Evolutionary conservation across 352 stramenopile genomes (phyloP), one percentile per base, ranked within the genome.

Genomic region (Pythium angustatum): DNA sequence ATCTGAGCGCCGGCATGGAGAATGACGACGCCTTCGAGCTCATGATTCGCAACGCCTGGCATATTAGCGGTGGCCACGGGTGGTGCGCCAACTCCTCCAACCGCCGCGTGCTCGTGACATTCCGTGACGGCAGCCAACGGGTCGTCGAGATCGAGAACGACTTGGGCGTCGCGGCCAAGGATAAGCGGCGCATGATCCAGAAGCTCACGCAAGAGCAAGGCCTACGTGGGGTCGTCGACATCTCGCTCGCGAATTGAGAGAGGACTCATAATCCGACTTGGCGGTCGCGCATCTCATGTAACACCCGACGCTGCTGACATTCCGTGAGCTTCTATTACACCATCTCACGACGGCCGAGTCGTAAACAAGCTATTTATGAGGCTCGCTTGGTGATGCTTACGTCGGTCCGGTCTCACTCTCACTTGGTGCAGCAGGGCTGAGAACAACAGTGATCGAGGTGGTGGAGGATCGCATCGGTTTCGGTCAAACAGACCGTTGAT

Each of bases 21-120:
- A 71, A 79, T 53, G 91, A 97, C 72, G 88, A 96, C 62, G 83
- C 91, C 66, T 96, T 95, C 47, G 81, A 93, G 66, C 80, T 93
- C 48, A 91, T 96, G 76, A 75, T 96, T 31, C 76, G 85, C 55
- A 95, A 92, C 40, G 81, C 85, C 15, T 96, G 88, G 90, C 87
- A 95, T 34, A 73, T 98, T 15, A 91, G 77, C 45, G 91, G 90
- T 6, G 91, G 91, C 5, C 61, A 62, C 0, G 88, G 87, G 24
- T 90, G 74, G 76, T 81, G 77, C 52, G 87, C 81, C 22, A 96
- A 96, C 73, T 81, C 81, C 12, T 83, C 78, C 19, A 90, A 82
- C 27, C 80, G 79, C 33, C 84, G 81, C 50, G 84, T 93, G 26
- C 64, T 93, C n/a, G 84, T 77, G 33, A 90, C 78, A 5, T 88